Evolutionary conservation across 2,329 filamentous ascomycete species (phyloP).

Genomic region (Epichloe bromicola): DNA sequence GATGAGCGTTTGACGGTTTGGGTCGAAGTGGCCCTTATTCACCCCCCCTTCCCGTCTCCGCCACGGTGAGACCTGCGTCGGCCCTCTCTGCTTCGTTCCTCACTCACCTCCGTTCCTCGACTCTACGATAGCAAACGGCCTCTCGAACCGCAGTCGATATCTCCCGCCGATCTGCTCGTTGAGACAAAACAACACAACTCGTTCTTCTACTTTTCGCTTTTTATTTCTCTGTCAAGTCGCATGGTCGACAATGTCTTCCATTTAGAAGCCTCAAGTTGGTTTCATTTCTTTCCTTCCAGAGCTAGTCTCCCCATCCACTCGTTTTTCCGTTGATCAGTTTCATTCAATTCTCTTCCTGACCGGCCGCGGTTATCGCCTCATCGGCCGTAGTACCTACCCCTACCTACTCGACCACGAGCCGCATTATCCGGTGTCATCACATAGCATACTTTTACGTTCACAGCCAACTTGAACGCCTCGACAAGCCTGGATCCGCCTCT

Average conservation of each 20-base stretch:
- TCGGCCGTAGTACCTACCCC: neutral
- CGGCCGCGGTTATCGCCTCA: neutral
- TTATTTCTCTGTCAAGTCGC: conserved; percentile 7
- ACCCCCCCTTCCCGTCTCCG: conserved; percentile 6
- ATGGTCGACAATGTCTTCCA: conserved; percentile 23
- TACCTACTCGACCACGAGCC: conserved; percentile 4
- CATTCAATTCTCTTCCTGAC: neutral
- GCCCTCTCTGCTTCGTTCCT: conserved; percentile 7
- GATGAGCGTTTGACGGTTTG: neutral
- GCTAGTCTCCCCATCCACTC: conserved; percentile 12
- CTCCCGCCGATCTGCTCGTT: neutral
- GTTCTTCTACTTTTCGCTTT: conserved; percentile 4
- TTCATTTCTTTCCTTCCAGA: conserved; percentile 7
- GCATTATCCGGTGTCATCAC: neutral
- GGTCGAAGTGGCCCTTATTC: neutral
- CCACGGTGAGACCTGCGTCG: conserved; percentile 9
- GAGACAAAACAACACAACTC: conserved; percentile 5
- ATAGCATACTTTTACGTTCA: neutral
- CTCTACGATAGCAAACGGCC: conserved; percentile 1
- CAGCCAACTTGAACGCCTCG: neutral
- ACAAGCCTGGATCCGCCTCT: neutral
- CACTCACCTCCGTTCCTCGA: neutral
- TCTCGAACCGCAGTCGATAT: conserved; percentile 8
- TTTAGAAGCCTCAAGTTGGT: conserved; percentile 13
- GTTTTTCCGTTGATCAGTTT: conserved; percentile 10